Evolutionary conservation across 2,329 filamentous ascomycete genomes (phyloP), one percentile per base, ranked within the genome.

Genomic region (Paraconiothyrium sp.): DNA sequence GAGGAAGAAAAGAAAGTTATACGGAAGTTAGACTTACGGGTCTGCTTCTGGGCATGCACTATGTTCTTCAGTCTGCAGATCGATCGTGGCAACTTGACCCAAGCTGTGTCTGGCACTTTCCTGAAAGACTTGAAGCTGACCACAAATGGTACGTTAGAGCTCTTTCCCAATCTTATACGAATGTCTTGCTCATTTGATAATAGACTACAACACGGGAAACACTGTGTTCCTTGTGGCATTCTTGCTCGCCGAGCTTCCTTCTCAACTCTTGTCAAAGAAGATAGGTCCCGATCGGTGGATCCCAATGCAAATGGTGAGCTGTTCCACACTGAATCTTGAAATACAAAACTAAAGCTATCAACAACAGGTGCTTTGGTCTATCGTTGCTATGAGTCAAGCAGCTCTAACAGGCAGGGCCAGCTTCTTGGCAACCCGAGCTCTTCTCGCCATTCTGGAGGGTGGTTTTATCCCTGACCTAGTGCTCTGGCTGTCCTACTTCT

Each of bases 181-280:
- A n/a, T n/a, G 8, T 41, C 4, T n/a, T 1, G 27, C 66, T 13
- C 60, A 64, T 16, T 46, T 7, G 7, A 51, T 54, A 51, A n/a
- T 14, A 54, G 65, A 69, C 48, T 71, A 67, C 57, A 71, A 71
- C 47, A 51, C 51, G 41, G 68, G 68, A 30, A 57, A 73, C 35
- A 76, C 73, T 0, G 73, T 90, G 8, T 94, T 94, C 82, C 93
- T 92, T 78, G 85, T 86, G 27, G 93, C 92, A 76, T 95, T 95
- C 81, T 92, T 96, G 14, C 62, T 65, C 4, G 77, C 79, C 1
- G 79, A 79, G 54, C 70, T 81, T 27, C 79, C 79, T 1, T 77
- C 77, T 0, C 77, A 80, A 34, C 69, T 81, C 6, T 69, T 80
- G n/a, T 77, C 75, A 24, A 81, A 81, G 59, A 75, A 76, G 49